Evolutionary conservation across 2,329 filamentous ascomycete genomes (phyloP), one percentile per base, ranked within the genome.

Genomic region (Phialocephala subalpina): DNA sequence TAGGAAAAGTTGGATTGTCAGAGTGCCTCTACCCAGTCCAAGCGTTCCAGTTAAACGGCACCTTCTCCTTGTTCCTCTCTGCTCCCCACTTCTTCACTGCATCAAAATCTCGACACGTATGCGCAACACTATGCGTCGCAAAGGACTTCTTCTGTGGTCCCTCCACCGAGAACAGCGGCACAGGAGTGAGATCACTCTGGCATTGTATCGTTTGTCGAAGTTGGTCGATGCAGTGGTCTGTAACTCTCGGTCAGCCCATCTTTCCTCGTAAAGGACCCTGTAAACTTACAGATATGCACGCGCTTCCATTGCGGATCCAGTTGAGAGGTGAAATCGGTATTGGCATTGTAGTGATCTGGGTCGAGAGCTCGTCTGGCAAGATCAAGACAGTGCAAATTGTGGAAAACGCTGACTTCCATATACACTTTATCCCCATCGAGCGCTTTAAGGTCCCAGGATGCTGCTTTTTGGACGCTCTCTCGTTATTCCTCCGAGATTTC

Each of bases 151-250:
- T 42, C 12, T 42, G 12, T 4, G 12, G 12, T 14, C 47, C 47
- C 20, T 20, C 12, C 47, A 53, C 16, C 12, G 58, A 49, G 40
- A 60, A 60, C 8, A 60, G 29, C 5, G 58, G 58, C 4, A 49
- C 58, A 29, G 58, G 58, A 7, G 58, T 60, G 3, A 60, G 27
- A 49, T 49, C 58, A 14, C 58, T 60, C 16, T 60, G 38, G n/a
- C 58, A 60, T 20, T 60, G 40, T 14, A 60, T 47, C 18, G 58
- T 20, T n/a, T 60, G 36, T 27, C 58, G 22, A n/a, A 60, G 58
- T 16, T 60, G 40, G 58, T 60, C 40, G 12, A 60, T 49, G n/a
- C 58, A 49, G 25, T 60, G 58, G 33, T 60, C 29, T 33, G 9
- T 33, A 5, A 5, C 9, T 5, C 9, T 9, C 9, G 29, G 9